Percentiles rank a stretch among this genome's conserved stretches.
Conservation (phyloP, 139 green algal genomes). For the Haematococcus lacustris region DNA sequence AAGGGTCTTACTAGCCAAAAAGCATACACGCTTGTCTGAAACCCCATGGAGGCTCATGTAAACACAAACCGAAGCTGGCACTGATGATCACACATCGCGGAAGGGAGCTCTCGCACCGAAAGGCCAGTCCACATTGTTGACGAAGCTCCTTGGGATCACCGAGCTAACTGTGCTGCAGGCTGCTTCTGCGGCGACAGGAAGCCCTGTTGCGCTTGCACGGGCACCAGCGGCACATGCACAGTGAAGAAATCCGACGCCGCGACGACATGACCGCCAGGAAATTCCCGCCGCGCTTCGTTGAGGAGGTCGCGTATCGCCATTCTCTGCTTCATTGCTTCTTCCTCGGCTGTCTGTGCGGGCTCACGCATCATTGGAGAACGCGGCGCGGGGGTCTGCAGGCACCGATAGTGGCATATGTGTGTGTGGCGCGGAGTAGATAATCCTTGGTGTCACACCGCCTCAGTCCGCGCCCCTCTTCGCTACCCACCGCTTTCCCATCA, state of each 20-base stretch:
- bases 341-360: neutral
- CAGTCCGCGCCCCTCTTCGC: neutral
- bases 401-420: neutral
- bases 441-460: neutral
- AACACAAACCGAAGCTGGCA: no score
- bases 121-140: no score
- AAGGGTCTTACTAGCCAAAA: no score
- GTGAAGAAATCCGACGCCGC: constrained; percentile 7
- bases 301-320: neutral
- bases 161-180: no score
- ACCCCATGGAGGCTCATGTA: no score
- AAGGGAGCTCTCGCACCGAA: no score
- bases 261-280: neutral
- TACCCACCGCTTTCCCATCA: no score
- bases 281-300: neutral
- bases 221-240: constrained; percentile 3
- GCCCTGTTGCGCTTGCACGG: no score
- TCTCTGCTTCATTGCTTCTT: neutral
- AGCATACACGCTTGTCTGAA: no score
- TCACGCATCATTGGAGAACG: neutral
- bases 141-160: no score
- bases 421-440: neutral
- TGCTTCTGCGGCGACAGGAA: no score
- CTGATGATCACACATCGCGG: no score
- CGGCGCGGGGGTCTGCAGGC: neutral